Conservation (phyloP, 2,329 filamentous ascomycete species). For the Parafenestella ontariensis region DNA sequence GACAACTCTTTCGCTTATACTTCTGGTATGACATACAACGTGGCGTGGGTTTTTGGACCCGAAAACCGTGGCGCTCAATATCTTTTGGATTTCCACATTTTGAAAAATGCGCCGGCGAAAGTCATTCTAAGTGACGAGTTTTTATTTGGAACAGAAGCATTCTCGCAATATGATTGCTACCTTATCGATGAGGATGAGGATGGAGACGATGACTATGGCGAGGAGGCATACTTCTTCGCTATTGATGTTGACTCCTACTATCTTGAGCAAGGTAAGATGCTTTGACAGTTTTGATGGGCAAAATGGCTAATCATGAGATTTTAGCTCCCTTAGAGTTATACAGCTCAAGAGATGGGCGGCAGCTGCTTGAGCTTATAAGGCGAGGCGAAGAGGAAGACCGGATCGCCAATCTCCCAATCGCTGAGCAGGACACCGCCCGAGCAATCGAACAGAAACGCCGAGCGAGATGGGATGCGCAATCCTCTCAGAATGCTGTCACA, state of each 20-base stretch:
- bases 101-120: conserved; percentile 13
- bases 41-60: conserved; percentile 19
- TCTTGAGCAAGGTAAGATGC: background rate
- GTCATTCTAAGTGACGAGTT: conserved; percentile 19
- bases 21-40: conserved; percentile 17
- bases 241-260: background rate
- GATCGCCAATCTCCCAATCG: background rate
- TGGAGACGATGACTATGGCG: background rate
- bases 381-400: background rate
- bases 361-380: background rate
- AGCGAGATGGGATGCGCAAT: background rate
- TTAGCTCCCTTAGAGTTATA: no score
- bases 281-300: background rate
- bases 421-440: background rate
- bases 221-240: background rate
- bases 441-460: background rate
- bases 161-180: background rate
- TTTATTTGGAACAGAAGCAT: conserved; percentile 11
- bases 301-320: background rate
- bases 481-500: no score
- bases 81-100: conserved; percentile 10
- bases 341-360: background rate
- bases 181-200: background rate
- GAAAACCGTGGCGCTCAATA: background rate
- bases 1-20: conserved; percentile 14